Percentiles rank a stretch among this genome's conserved stretches.
These are phyloP conservation scores for Mucor piriformis DNA, from an alignment of 371 early-diverging fungal species.

Conservation along the genomic window DNA sequence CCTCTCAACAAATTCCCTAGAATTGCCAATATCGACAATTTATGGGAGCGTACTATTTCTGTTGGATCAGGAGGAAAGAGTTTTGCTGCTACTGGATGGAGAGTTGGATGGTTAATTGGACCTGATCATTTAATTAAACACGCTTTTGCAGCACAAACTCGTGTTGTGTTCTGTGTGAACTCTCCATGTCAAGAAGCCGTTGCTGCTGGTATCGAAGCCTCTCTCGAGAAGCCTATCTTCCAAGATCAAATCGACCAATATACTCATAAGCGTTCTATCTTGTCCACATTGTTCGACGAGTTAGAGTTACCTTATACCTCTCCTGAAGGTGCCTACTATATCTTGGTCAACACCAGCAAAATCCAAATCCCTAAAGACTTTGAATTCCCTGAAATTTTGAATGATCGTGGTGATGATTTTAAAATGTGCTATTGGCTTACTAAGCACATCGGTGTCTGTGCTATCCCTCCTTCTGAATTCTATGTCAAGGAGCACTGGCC, in stretches of 20 bases:
- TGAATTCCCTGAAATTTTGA: conserved; percentile 63
- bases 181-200: conserved; percentile 93
- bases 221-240: conserved; percentile 68
- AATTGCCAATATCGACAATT: conserved; percentile 79
- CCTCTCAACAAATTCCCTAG: conserved; percentile 68
- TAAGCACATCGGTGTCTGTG: conserved; percentile 88
- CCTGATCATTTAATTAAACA: conserved; percentile 75
- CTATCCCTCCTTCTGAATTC: conserved; percentile 93
- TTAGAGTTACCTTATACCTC: conserved; percentile 78
- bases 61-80: conserved; percentile 94
- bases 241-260: conserved; percentile 71
- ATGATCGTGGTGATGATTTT: conserved; percentile 74
- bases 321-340: conserved; percentile 94
- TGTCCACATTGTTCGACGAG: conserved; percentile 73
- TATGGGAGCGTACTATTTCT: conserved; percentile 93
- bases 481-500: conserved; percentile 74
- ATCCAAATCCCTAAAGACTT: conserved; percentile 70
- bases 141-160: conserved; percentile 87
- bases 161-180: conserved; percentile 86
- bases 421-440: conserved; percentile 88
- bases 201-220: conserved; percentile 76
- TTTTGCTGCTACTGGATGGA: conserved; percentile 97
- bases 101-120: conserved; percentile 93
- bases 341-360: conserved; percentile 81
- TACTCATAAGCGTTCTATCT: conserved; percentile 70